Conservation (phyloP, 495 filamentous ascomycete species). For the Penicillium silybi region DNA sequence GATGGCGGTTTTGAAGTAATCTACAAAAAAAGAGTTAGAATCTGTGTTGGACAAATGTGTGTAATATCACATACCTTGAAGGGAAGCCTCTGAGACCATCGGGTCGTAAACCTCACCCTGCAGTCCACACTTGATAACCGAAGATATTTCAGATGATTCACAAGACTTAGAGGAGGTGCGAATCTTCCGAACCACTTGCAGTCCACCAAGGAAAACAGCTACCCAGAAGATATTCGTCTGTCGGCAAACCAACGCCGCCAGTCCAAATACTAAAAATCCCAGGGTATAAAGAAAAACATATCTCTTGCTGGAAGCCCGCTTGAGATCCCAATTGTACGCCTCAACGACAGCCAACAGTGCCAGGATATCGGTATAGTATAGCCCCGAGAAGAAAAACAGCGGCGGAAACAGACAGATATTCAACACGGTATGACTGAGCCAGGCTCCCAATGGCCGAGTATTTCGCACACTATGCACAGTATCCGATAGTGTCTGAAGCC, state of each 20-base stretch:
- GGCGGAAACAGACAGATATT: slow-evolving; percentile 87
- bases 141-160: slow-evolving; percentile 16
- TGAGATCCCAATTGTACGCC: slow-evolving; percentile 61
- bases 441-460: slow-evolving; percentile 33
- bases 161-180: slow-evolving; percentile 25
- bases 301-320: slow-evolving; percentile 16
- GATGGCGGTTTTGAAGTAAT: slow-evolving; percentile 55
- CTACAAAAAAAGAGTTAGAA: slow-evolving; percentile 41
- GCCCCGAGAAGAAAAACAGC: slow-evolving; percentile 88
- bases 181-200: slow-evolving; percentile 56
- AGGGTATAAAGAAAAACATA: slow-evolving; percentile 20
- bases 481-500: slow-evolving; percentile 40
- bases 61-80: slow-evolving; percentile 47
- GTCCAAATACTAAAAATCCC: slow-evolving; percentile 50
- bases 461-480: slow-evolving; percentile 35
- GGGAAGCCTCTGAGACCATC: slow-evolving; percentile 47
- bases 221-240: slow-evolving; percentile 99
- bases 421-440: slow-evolving; percentile 59
- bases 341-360: slow-evolving; percentile 58
- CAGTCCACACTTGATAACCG: slow-evolving; percentile 31
- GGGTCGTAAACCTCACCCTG: slow-evolving; percentile 64
- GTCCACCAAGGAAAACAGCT: slow-evolving; percentile 74
- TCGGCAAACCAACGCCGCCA: slow-evolving; percentile 66
- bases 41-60: not conserved
- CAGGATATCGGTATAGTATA: slow-evolving; percentile 90